Base-by-base conservation (phyloP, 75 land plant genomes). In the Pinus taeda region DNA sequence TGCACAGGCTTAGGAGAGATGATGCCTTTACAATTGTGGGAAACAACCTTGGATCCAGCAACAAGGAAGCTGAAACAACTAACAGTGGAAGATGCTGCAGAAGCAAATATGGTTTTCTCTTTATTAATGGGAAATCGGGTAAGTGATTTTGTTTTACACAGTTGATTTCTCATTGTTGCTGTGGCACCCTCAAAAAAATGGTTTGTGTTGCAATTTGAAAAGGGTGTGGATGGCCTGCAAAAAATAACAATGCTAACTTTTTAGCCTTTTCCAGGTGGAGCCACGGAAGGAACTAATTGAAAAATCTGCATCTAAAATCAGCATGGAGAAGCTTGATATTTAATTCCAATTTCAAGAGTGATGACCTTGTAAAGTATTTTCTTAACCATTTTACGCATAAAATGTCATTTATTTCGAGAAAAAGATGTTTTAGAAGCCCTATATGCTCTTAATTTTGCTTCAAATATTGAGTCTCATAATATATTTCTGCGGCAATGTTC, bases 1-100 rank as follows among this genome's bases (percentile, higher is more conserved):
- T n/a, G 53, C 62, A 60, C 85, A 97, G 99, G 99, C 4, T 79
- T 97, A 79, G 99, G 99, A 17, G 99, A 97, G 83, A 97, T 97
- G 99, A 97, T 97, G 99, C 99, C 99, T 37, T 39, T 73, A 61
- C 99, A 97, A 76, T 78, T 97, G 24, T 97, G 99, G 99, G 99
- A 97, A 70, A 97, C 99, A 42, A 97, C 99, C 7, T 67, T 97
- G 80, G 89, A 97, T 77, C 99, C 99, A 15, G 83, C 87, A 58
- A 80, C 73, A 81, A 87, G 99, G 70, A 73, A 91, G 75, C 79
- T 97, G 60, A 97, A 97, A 83, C 95, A 88, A 65, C 81, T 97
- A 60, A 82, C 86, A 6, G 83, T 97, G 45, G 99, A 95, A 62
- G 98, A 97, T 89, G 98, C 92, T 71, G 99, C 88, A 5, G 98